Evolutionary conservation across 345 rosid genomes (phyloP).

Genomic region (Theobroma cacao): DNA sequence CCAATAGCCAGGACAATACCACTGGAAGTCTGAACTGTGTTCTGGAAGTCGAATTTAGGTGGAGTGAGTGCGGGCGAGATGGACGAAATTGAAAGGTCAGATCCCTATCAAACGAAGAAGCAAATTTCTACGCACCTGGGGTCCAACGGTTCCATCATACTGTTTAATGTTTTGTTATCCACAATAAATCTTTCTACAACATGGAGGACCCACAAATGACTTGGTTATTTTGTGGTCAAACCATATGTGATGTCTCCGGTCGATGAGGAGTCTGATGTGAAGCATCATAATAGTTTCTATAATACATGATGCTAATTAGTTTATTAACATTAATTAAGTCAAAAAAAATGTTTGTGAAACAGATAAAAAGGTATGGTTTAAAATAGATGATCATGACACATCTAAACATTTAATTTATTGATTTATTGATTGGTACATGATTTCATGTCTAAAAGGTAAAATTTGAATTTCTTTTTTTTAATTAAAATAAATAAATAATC

Average conservation of each 20-base stretch:
- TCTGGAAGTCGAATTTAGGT: background rate
- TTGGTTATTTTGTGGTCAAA: background rate
- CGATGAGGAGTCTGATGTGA: background rate
- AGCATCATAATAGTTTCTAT: background rate
- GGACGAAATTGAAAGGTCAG: background rate
- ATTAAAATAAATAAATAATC: too few relatives aligned
- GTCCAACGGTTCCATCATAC: background rate
- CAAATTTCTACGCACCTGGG: background rate
- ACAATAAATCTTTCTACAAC: background rate
- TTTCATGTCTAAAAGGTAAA: too few relatives aligned
- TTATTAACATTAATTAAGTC: background rate
- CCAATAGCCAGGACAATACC: background rate
- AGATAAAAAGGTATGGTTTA: background rate
- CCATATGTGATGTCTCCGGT: background rate
- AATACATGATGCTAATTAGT: background rate
- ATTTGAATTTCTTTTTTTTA: too few relatives aligned
- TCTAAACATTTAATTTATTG: too few relatives aligned
- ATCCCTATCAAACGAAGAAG: background rate
- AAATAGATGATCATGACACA: too few relatives aligned
- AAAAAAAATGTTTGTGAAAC: too few relatives aligned
- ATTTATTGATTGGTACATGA: too few relatives aligned
- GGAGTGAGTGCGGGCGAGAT: background rate
- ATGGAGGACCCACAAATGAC: background rate
- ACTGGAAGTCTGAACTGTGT: background rate
- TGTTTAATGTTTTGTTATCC: background rate